phyloP scores from a whole-genome alignment of 2,329 filamentous ascomycete genomes.

The Trichoderma harzianum region DNA sequence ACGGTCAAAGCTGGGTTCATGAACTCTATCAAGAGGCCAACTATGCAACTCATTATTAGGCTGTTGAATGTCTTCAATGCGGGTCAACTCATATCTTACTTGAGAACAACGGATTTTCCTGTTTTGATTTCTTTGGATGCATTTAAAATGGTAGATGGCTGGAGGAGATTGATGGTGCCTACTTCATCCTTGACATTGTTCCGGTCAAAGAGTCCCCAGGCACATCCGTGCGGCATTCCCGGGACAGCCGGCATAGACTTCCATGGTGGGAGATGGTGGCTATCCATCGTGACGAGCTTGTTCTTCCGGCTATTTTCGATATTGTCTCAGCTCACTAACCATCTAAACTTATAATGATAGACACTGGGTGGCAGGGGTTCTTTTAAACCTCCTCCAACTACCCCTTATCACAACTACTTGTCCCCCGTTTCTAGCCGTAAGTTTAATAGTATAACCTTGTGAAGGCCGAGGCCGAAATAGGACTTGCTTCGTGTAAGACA shows the following conservation, averaged over 20 bases:
- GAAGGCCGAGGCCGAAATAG: neutral
- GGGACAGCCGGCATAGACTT: neutral
- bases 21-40: neutral
- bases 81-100: neutral
- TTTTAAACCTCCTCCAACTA: neutral
- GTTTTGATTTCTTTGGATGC: neutral
- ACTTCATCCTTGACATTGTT: neutral
- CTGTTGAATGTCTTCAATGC: neutral
- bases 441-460: neutral
- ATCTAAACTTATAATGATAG: neutral
- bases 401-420: neutral
- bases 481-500: neutral
- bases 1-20: neutral
- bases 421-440: neutral
- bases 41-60: neutral
- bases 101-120: neutral
- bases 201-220: neutral
- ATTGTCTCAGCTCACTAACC: neutral
- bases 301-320: neutral
- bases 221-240: neutral
- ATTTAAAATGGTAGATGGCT: neutral
- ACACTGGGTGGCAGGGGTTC: neutral
- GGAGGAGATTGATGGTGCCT: neutral
- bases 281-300: neutral
- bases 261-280: neutral